Base-by-base conservation (phyloP, 495 filamentous ascomycete species). In the Darksidea phi region DNA sequence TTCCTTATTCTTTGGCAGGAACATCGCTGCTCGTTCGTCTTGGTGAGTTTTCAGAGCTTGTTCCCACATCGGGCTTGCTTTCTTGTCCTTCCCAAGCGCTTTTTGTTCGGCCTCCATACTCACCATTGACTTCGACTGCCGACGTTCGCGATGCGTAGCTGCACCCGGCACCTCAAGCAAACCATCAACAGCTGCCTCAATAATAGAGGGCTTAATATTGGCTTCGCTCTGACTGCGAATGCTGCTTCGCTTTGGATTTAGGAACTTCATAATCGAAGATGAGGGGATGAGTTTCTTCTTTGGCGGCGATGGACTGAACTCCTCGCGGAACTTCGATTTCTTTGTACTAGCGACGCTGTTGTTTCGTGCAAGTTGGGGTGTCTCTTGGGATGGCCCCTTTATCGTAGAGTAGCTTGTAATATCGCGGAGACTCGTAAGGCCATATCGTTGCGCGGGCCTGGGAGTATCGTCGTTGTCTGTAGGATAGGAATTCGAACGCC, bases 11-110 rank as follows among this genome's bases (percentile, higher is more conserved):
- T 24, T 15, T 6, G 67, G 48, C 1, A 70, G 47, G 24, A 65
- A 68, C 56, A 71, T 58, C 4, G 54, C 32, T 1, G 54, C 21
- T 17, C 61, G 58, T 28, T 71, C 67, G 4, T 66, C 54, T 36
- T 70, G 64, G 23, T 70, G 45, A 1, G 60, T 42, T 51, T 64
- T 63, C 24, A 70, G 32, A n/a, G 69, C 69, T 34, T 53, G 37
- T 21, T 64, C 59, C 64, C 67, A 70, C 54, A 61, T 54, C 15
- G 54, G 60, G 15, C 37, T 54, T 21, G 37, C 24, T 7, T 24
- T 37, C 25, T 59, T 59, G 18, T 59, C 61, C 26, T 64, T 58
- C 0, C 48, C 41, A 13, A 55, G 12, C 5, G 50, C 56, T 5
- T 28, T 20, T 43, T 68, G 55, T 26, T 68, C 65, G 6, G 54